These are phyloP conservation scores for Cardiospermum halicacabum DNA, from an alignment of 345 rosid species.

Conservation along the genomic window DNA sequence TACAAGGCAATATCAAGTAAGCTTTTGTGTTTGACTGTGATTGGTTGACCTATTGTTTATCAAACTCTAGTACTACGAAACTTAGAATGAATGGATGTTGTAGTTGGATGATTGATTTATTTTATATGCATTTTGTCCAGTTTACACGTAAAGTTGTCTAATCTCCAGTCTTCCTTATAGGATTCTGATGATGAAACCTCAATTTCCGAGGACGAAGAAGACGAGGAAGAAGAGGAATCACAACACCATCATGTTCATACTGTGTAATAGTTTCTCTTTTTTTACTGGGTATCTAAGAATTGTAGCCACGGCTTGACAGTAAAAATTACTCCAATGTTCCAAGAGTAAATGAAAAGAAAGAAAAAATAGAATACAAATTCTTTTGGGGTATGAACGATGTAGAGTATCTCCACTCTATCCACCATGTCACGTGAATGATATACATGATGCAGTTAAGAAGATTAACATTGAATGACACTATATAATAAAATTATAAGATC, in stretches of 20 bases:
- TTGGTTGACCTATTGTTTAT: not conserved
- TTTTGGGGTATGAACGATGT: not conserved
- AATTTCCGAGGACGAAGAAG: conserved; percentile 22
- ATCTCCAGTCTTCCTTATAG: conserved; percentile 13
- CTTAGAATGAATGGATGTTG: not conserved
- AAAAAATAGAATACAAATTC: not conserved
- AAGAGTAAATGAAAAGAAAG: not conserved
- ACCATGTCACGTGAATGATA: not conserved
- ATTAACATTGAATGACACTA: not conserved
- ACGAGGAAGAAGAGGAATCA: conserved; percentile 12
- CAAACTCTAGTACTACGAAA: not conserved
- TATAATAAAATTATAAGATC: not conserved
- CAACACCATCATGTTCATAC: conserved; percentile 11
- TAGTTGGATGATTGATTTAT: not conserved
- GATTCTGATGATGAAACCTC: conserved; percentile 26
- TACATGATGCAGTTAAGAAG: too few species aligned
- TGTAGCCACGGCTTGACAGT: conserved; percentile 9
- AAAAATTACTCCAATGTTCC: conserved; percentile 6
- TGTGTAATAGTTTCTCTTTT: not conserved
- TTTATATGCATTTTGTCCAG: not conserved
- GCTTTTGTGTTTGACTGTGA: conserved; percentile 8
- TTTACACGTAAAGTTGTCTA: conserved; percentile 8
- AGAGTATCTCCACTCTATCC: too few species aligned
- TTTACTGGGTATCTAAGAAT: conserved; percentile 12
- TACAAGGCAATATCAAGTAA: conserved; percentile 38